phyloP scores from a whole-genome alignment of 2,329 filamentous ascomycete genomes.

The Hymenoscyphus scutula region DNA sequence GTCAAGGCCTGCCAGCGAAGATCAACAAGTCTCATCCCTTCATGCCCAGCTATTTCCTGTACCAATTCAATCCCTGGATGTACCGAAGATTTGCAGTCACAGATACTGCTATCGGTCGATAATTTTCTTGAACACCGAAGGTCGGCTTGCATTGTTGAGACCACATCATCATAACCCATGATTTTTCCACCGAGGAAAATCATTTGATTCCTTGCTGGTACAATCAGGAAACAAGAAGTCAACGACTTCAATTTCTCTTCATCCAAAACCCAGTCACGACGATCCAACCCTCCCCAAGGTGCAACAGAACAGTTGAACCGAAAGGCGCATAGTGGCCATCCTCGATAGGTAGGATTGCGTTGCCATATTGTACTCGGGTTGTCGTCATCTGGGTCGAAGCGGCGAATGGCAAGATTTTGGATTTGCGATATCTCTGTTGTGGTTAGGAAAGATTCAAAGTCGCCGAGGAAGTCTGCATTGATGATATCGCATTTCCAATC shows the following conservation, averaged over 20 bases:
- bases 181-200: too few relatives aligned
- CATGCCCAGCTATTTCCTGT: too few relatives aligned
- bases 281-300: background rate
- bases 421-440: background rate
- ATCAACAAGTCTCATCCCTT: too few relatives aligned
- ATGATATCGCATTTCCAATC: constrained; percentile 7
- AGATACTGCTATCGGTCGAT: too few relatives aligned
- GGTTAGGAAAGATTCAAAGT: background rate
- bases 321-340: constrained; percentile 10
- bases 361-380: constrained; percentile 9
- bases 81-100: too few relatives aligned
- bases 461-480: constrained; percentile 5
- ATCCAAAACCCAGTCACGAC: constrained; percentile 4
- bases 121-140: too few relatives aligned
- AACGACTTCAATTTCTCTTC: constrained; percentile 4
- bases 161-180: too few relatives aligned
- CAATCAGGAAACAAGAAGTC: background rate
- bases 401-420: constrained; percentile 5
- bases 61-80: too few relatives aligned
- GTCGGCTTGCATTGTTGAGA: too few relatives aligned
- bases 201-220: too few relatives aligned
- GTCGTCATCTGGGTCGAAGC: constrained; percentile 8
- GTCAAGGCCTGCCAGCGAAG: too few relatives aligned
- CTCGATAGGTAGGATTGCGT: constrained; percentile 7
- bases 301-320: constrained; percentile 3